Evolutionary conservation across 2,329 filamentous ascomycete species (phyloP), one percentile per base, ranked within the genome.

Genomic region (Salinomyces thailandicus): DNA sequence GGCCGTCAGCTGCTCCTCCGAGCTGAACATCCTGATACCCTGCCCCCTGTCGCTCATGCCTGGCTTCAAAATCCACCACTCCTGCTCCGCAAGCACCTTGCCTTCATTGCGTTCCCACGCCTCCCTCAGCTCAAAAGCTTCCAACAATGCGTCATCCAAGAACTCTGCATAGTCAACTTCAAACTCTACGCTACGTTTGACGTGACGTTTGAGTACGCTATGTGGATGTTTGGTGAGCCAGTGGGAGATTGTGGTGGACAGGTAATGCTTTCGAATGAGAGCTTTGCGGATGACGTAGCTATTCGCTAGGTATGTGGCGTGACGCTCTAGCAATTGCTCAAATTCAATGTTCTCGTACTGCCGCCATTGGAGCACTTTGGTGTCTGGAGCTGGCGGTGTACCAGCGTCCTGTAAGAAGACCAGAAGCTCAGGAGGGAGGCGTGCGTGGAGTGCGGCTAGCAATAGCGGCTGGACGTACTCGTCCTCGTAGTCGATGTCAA

Each of bases 51-150:
- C 91, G 59, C 85, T 94, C 91, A 98, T 96, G 6, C 89, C 82
- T 0, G 91, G 89, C 62, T 98, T 98, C 41, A 98, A 61, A 47
- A 98, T 96, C 91, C 91, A 98, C 89, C 89, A 98, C 57, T 93
- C 77, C 31, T 62, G 50, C 18, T 61, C 48, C 9, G 42, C 38
- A 2, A 51, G 53, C 11, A 59, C 61, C 11, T 48, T 34, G 1
- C 37, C 40, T 33, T 73, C 74, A 49, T 94, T 94, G 31, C 68
- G 69, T 19, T 74, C 73, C 59, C 93, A 71, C 48, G 82, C 87
- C 38, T 85, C 84, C 14, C 79, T 72, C 35, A 98, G 62, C 53
- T 96, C 91, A 58, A 81, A 96, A 2, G 57, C 57, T 59, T 98
- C 91, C 2, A 93, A 70, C 5, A 98, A 66, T 0, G 91, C 84